Base-by-base conservation (phyloP, 257 asterid species). In the Apocynum venetum region DNA sequence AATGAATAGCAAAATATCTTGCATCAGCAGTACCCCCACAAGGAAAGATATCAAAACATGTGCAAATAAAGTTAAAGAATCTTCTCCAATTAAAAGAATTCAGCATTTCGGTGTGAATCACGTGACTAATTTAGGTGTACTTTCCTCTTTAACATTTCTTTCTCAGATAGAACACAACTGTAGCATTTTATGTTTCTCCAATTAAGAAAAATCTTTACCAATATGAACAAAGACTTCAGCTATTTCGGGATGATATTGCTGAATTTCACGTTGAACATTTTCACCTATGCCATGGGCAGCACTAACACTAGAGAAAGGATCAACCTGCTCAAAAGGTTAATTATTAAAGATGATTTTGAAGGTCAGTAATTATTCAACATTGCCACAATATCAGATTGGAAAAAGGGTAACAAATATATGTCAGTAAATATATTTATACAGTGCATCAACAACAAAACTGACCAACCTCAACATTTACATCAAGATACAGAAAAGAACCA, bases 181-280 rank as follows among this genome's bases (percentile, higher is more conserved):
- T 8, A 43, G 38, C 51, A 48, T 41, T 65, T 13, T 17, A 25
- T 25, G 31, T 35, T 3, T 52, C 64, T 47, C 40, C 55, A 47
- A 35, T 48, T 46, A 46, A 41, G 74, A 36, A 48, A 74, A 41
- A 53, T 25, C 31, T 44, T 77, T 82, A 94, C 99, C 97, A 67
- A 95, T 88, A 83, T 95, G 99, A 79, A 90, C 86, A 80, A 95
- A 95, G 81, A 95, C 98, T 89, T 95, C 99, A 72, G 97, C 87
- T 68, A 95, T 89, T 88, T 90, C 94, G 40, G 94, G 97, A 84
- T 91, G 92, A 82, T 84, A 84, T 79, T 73, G 89, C 79, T 93
- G 98, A 75, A 95, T 88, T 80, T 82, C 88, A 79, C 56, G 85
- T 65, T 92, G 90, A 63, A 95, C 98, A 81, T 85, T 86, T 83